Conservation (phyloP, 2,329 filamentous ascomycete genomes). For the Neophaeococcomyces aloes region DNA sequence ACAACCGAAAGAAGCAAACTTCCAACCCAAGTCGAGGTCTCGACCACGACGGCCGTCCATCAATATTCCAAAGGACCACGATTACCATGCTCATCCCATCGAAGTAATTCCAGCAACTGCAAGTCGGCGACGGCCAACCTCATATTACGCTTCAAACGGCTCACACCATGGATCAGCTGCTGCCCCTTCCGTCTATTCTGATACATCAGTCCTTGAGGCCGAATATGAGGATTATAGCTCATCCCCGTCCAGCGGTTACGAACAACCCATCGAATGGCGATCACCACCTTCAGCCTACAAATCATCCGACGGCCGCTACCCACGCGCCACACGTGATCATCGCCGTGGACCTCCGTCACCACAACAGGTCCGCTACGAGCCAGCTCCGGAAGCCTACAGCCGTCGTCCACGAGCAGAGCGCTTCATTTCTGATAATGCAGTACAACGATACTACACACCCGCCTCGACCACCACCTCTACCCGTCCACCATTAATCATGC, state of each 20-base stretch:
- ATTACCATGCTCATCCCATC: not conserved
- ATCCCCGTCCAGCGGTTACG: constrained; percentile 1
- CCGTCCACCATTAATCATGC: not conserved
- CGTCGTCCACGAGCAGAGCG: constrained; percentile 1
- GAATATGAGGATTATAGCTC: constrained; percentile 8
- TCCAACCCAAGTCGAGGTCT: constrained; percentile 1
- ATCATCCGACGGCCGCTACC: constrained; percentile 1
- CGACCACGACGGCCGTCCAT: constrained; percentile 1
- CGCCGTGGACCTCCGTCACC: constrained; percentile 3
- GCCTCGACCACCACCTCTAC: not conserved
- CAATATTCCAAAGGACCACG: constrained; percentile 1
- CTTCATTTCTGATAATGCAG: constrained; percentile 1
- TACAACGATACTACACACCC: not conserved
- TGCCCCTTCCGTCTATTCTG: constrained; percentile 2
- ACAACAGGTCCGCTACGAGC: constrained; percentile 3
- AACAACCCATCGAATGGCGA: not conserved
- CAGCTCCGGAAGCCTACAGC: not conserved
- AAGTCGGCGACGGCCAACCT: not conserved
- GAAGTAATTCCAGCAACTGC: not conserved
- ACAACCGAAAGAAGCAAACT: not conserved
- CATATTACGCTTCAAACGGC: constrained; percentile 2
- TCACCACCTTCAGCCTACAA: not conserved
- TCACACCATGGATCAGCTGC: constrained; percentile 4
- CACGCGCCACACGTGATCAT: constrained; percentile 2
- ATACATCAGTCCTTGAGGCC: constrained; percentile 6